These are phyloP conservation scores for Sclerotiophoma versabilis DNA, from an alignment of 2,329 filamentous ascomycete species.

Conservation along the genomic window DNA sequence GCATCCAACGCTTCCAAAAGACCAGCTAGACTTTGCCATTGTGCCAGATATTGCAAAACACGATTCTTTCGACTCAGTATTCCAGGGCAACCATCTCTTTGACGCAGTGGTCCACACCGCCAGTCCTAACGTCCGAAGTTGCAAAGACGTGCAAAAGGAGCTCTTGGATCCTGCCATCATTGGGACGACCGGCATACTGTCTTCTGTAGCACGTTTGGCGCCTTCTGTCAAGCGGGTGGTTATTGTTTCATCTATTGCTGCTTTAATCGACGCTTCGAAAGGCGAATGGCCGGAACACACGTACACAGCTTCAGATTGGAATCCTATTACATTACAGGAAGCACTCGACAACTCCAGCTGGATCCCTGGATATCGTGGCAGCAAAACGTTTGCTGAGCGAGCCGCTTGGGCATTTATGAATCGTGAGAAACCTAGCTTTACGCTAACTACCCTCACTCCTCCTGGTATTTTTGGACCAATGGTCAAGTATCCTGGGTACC, in stretches of 20 bases:
- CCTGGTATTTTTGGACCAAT: slow-evolving; percentile 55
- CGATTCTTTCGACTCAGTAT: slow-evolving; percentile 67
- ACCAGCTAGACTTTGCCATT: slow-evolving; percentile 67
- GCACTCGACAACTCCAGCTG: slow-evolving; percentile 47
- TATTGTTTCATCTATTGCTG: slow-evolving; percentile 69
- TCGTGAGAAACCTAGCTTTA: slow-evolving; percentile 54
- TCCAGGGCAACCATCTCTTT: slow-evolving; percentile 65
- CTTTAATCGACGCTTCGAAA: slow-evolving; percentile 63
- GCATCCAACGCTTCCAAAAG: slow-evolving; percentile 56
- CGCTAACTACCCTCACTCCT: slow-evolving; percentile 53
- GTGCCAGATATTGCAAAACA: slow-evolving; percentile 74
- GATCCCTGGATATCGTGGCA: slow-evolving; percentile 50
- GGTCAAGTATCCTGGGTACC: slow-evolving; percentile 61
- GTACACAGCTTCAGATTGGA: slow-evolving; percentile 61
- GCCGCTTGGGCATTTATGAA: slow-evolving; percentile 58
- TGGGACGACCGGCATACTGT: slow-evolving; percentile 65
- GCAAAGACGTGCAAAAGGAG: slow-evolving; percentile 70
- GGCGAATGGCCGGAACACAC: slow-evolving; percentile 53
- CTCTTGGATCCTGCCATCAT: slow-evolving; percentile 66
- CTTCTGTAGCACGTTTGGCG: slow-evolving; percentile 62
- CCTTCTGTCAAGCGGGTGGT: slow-evolving; percentile 74
- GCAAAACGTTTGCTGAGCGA: slow-evolving; percentile 65
- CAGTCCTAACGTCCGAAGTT: slow-evolving; percentile 70
- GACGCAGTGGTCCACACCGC: slow-evolving; percentile 63
- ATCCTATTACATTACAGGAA: slow-evolving; percentile 59